Percentiles rank a stretch among this genome's conserved stretches.
Conservation (phyloP, 1,284 basidiomycete genomes). For the Tilletia caries region DNA sequence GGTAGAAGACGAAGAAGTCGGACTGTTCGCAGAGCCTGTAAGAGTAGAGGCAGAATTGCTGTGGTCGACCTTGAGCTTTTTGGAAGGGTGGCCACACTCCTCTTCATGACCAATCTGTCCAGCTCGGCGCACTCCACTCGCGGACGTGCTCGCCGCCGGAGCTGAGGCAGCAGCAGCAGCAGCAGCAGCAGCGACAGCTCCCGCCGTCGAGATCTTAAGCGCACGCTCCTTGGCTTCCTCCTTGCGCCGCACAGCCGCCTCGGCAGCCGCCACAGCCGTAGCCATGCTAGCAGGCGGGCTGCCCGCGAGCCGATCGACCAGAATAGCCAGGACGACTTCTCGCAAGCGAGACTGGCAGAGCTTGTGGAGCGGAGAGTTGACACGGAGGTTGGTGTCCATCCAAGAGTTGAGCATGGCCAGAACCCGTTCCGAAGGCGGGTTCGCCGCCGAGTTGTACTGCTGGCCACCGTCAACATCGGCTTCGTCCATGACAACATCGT, state of each 20-base stretch:
- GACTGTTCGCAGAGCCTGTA: not conserved
- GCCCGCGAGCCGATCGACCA: slow-evolving; percentile 22
- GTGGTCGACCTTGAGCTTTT: not conserved
- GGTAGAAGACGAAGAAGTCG: too few relatives aligned
- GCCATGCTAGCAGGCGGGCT: not conserved
- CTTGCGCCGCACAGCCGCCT: not conserved
- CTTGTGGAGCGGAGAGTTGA: slow-evolving; percentile 33
- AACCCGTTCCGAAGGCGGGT: slow-evolving; percentile 28
- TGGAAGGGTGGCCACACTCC: not conserved
- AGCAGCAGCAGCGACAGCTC: not conserved
- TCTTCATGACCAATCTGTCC: not conserved
- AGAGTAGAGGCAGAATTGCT: not conserved
- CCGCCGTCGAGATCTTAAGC: not conserved
- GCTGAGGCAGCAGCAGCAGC: not conserved
- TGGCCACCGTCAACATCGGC: not conserved
- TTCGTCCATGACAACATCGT: not conserved
- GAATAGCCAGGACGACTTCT: slow-evolving; percentile 30
- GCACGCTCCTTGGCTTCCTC: slow-evolving; percentile 16
- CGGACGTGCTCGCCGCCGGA: too few relatives aligned
- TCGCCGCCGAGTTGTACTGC: not conserved
- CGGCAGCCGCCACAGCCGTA: slow-evolving; percentile 11
- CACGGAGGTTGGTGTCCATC: slow-evolving; percentile 38
- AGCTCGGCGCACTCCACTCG: too few relatives aligned
- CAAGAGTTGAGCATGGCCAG: slow-evolving; percentile 38
- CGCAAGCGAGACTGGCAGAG: slow-evolving; percentile 36